These are phyloP conservation scores for Phytophthora citricola DNA, from an alignment of 352 stramenopile species.

Conservation along the genomic window DNA sequence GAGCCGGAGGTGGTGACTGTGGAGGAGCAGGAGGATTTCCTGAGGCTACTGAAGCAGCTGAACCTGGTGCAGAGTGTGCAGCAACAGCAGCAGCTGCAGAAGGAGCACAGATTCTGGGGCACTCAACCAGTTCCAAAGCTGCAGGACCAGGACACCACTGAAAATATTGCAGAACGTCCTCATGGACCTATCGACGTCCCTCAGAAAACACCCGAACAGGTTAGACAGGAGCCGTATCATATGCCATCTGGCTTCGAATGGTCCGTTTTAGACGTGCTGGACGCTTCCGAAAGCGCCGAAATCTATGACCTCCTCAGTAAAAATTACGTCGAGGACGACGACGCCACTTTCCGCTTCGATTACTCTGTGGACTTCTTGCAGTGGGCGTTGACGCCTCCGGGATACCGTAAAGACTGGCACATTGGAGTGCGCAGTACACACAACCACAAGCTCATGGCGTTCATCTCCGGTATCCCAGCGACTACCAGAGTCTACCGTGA, in stretches of 20 bases:
- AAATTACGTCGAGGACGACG: constrained; percentile 99
- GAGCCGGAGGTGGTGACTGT: constrained; percentile 44
- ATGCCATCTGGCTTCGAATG: constrained; percentile 97
- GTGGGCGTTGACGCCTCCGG: constrained; percentile 95
- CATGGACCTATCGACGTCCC: constrained; percentile 92
- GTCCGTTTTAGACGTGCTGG: constrained; percentile 90
- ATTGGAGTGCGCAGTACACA: constrained; percentile 94
- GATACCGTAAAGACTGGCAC: constrained; percentile 93
- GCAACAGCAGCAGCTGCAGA: constrained; percentile 32
- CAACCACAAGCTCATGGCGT: constrained; percentile 95
- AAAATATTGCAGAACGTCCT: not conserved
- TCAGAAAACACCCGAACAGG: constrained; percentile 89
- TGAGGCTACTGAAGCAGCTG: constrained; percentile 70
- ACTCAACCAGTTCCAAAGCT: constrained; percentile 88
- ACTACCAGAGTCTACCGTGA: constrained; percentile 70
- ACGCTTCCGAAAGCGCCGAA: constrained; percentile 84
- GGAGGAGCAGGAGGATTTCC: constrained; percentile 77
- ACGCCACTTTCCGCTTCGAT: constrained; percentile 96
- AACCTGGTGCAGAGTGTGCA: constrained; percentile 47
- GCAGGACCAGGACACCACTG: constrained; percentile 1
- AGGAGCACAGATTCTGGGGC: constrained; percentile 91
- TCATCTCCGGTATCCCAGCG: constrained; percentile 97
- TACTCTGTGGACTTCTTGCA: constrained; percentile 87
- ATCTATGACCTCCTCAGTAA: constrained; percentile 97
- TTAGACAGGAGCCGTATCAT: constrained; percentile 94